A percentile compares a stretch with the other conserved stretches of the same genome.
phyloP scores from a whole-genome alignment of 2,329 filamentous ascomycete genomes.

The Pseudogymnoascus sp. region DNA sequence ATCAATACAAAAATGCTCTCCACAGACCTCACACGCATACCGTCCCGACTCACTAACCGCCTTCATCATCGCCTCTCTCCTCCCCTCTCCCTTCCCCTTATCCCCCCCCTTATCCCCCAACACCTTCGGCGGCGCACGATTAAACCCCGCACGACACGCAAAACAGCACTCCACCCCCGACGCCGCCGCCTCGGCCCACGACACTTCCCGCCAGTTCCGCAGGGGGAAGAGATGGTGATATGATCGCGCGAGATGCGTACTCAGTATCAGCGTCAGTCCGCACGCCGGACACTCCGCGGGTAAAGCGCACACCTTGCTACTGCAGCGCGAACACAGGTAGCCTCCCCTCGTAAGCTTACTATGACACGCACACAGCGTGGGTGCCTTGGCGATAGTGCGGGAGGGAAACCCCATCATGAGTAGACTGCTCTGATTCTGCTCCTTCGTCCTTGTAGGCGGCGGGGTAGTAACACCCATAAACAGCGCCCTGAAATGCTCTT shows the following conservation, averaged over 20 bases:
- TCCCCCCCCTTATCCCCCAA: background rate
- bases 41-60: slow-evolving; percentile 77
- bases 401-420: slow-evolving; percentile 99
- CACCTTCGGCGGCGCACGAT: slow-evolving; percentile 35
- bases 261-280: slow-evolving; percentile 84
- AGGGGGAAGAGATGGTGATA: slow-evolving; percentile 91
- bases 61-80: slow-evolving; percentile 33
- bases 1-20: slow-evolving; percentile 92
- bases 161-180: slow-evolving; percentile 57
- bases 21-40: slow-evolving; percentile 83
- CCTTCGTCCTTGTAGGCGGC: slow-evolving; percentile 64
- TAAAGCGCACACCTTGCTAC: slow-evolving; percentile 78
- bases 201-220: slow-evolving; percentile 81
- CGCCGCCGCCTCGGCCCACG: slow-evolving; percentile 62
- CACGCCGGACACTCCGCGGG: slow-evolving; percentile 89
- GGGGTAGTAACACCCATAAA: slow-evolving; percentile 83
- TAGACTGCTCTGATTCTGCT: slow-evolving; percentile 54
- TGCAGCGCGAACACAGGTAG: slow-evolving; percentile 84
- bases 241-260: slow-evolving; percentile 84
- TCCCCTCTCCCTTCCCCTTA: slow-evolving; percentile 11
- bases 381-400: slow-evolving; percentile 57
- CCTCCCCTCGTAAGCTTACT: slow-evolving; percentile 73
- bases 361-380: slow-evolving; percentile 84
- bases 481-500: slow-evolving; percentile 81
- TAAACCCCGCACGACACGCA: slow-evolving; percentile 66